phyloP scores from a whole-genome alignment of 805 yeast genomes.

The Candida orba region DNA sequence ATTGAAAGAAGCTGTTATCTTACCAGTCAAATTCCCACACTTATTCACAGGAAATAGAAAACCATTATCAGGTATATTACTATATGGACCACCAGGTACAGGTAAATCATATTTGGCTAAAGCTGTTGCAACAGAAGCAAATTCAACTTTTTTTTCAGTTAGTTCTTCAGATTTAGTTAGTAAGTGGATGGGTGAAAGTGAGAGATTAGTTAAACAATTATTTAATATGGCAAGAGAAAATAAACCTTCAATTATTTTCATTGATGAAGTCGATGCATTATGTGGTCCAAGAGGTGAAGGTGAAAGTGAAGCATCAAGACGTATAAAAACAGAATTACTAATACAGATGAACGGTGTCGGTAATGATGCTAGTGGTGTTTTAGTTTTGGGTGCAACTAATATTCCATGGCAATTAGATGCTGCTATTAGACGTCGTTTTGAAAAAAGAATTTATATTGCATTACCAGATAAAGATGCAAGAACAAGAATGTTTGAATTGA shows the following conservation, averaged over 20 bases:
- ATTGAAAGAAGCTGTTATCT: slow-evolving; percentile 90
- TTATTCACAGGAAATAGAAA: slow-evolving; percentile 89
- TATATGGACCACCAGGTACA: slow-evolving; percentile 95
- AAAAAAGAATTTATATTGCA: slow-evolving; percentile 89
- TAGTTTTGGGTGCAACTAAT: slow-evolving; percentile 95
- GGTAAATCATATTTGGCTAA: slow-evolving; percentile 96
- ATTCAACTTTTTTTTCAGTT: slow-evolving; percentile 92
- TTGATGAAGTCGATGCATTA: slow-evolving; percentile 96
- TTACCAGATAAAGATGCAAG: slow-evolving; percentile 93
- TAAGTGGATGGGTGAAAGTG: slow-evolving; percentile 99
- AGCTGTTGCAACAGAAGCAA: slow-evolving; percentile 98
- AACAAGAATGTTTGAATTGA: slow-evolving; percentile 86
- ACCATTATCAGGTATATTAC: slow-evolving; percentile 83
- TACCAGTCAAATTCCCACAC: slow-evolving; percentile 95
- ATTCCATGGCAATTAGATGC: slow-evolving; percentile 99
- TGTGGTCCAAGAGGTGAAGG: slow-evolving; percentile 99
- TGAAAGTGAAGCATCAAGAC: slow-evolving; percentile 91
- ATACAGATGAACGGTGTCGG: slow-evolving; percentile 99
- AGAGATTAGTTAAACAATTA: slow-evolving; percentile 88
- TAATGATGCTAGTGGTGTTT: slow-evolving; percentile 84
- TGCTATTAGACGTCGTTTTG: slow-evolving; percentile 95
- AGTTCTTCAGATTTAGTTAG: slow-evolving; percentile 94
- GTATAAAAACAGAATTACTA: slow-evolving; percentile 90
- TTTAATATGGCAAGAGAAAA: slow-evolving; percentile 95
- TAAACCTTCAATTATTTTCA: slow-evolving; percentile 91